Evolutionary conservation across 2,329 filamentous ascomycete species (phyloP).

Genomic region (Pochonia chlamydosporia): DNA sequence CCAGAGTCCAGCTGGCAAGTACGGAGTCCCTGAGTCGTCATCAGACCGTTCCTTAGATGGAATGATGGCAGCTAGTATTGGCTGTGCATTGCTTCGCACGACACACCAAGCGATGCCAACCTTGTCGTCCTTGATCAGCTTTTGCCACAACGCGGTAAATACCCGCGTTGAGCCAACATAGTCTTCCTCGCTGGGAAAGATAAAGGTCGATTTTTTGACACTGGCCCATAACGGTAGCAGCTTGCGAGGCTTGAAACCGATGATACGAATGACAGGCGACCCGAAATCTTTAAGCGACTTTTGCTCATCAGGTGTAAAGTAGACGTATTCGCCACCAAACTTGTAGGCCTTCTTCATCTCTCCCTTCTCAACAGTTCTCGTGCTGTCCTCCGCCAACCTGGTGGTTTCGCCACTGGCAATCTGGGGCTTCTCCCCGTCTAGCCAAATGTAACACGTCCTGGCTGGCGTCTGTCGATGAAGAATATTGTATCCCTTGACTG

Average conservation of each 20-base stretch:
- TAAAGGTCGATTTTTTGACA: slow-evolving; percentile 79
- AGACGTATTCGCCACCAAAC: slow-evolving; percentile 85
- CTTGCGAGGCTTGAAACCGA: slow-evolving; percentile 84
- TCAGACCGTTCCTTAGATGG: slow-evolving; percentile 64
- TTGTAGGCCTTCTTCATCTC: slow-evolving; percentile 93
- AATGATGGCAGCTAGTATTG: slow-evolving; percentile 73
- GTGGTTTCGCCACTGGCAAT: slow-evolving; percentile 71
- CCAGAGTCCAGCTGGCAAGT: slow-evolving; percentile 80
- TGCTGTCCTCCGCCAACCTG: slow-evolving; percentile 71
- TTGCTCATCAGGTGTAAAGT: slow-evolving; percentile 81
- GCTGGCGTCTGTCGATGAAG: slow-evolving; percentile 78
- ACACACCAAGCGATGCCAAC: slow-evolving; percentile 89
- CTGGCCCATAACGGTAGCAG: slow-evolving; percentile 78
- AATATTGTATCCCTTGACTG: slow-evolving; percentile 88
- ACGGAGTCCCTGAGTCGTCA: slow-evolving; percentile 59
- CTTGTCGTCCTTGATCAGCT: slow-evolving; percentile 72
- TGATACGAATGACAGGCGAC: slow-evolving; percentile 74
- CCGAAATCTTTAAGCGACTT: slow-evolving; percentile 74
- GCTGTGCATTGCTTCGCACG: slow-evolving; percentile 71
- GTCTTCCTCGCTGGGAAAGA: slow-evolving; percentile 88
- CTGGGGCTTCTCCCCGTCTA: slow-evolving; percentile 78
- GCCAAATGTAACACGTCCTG: slow-evolving; percentile 80
- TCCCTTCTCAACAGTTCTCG: slow-evolving; percentile 67
- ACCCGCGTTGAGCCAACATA: slow-evolving; percentile 88
- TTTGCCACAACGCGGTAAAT: slow-evolving; percentile 86